Base-by-base conservation (phyloP, 2,329 filamentous ascomycete species). In the Venturia pyrina region DNA sequence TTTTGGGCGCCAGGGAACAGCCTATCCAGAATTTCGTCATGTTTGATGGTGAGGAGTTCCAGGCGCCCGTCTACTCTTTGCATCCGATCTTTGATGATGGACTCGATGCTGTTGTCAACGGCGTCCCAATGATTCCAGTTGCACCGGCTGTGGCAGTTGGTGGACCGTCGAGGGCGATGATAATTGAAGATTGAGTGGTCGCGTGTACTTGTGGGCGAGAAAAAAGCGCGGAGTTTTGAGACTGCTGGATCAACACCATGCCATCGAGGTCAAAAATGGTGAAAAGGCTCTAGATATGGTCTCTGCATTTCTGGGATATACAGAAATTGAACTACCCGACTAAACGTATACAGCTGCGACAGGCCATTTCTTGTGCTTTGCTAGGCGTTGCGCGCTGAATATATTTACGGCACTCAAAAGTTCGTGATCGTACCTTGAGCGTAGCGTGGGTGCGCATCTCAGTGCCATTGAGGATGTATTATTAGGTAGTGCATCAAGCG, bases 21-120 rank as follows among this genome's bases (percentile, higher is more conserved):
- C 95, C 95, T 0, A 89, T 99, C 53, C 95, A 99, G 78, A 99
- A 99, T 76, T 86, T 96, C 75, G 84, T 96, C 62, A 81, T 98
- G 24, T 96, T 98, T 72, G 92, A 98, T 75, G 93, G 93, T 17
- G 89, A 91, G 70, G 84, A 83, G 59, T 66, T 65, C 32, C 34
- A 53, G 32, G 65, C 61, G 17, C 66, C 66, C 19, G 40, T 67
- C 15, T 67, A 65, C 44, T 46, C 66, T 13, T 21, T 67, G 3
- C 66, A 67, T 53, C 63, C 66, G 17, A 41, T 66, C 28, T 62
- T 66, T 28, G 41, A 66, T 21, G 64, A 66, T n/a, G 64, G 56
- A 21, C 19, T 66, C 24, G 64, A 66, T 50, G 28, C 32, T n/a
- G 37, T 66, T 34, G 50, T 65, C 2, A 43, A 62, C 15, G 60